A percentile compares a stretch with the other conserved stretches of the same genome.
These are phyloP conservation scores for Pythium pectinolyticum DNA, from an alignment of 352 stramenopile species.

Conservation along the genomic window DNA sequence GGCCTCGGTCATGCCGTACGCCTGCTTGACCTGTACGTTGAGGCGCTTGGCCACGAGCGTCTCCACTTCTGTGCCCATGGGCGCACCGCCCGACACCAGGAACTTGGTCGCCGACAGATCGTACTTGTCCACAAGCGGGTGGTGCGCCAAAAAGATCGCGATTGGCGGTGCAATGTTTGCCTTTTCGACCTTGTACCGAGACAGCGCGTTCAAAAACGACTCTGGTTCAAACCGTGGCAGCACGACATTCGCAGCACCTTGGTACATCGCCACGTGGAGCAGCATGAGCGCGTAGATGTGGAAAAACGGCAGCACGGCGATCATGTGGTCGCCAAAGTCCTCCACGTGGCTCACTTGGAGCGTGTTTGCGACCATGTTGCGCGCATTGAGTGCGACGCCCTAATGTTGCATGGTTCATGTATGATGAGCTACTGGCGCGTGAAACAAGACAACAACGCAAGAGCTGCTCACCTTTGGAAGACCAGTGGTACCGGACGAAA, in stretches of 20 bases:
- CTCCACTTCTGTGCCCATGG: constrained; percentile 68
- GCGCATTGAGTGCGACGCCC: constrained; percentile 71
- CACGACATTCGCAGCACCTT: constrained; percentile 82
- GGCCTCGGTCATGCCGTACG: constrained; percentile 49
- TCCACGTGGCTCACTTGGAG: constrained; percentile 78
- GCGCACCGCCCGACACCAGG: constrained; percentile 73
- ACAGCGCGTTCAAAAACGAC: constrained; percentile 80
- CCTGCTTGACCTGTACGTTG: constrained; percentile 34
- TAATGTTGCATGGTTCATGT: too few species aligned
- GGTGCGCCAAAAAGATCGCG: constrained; percentile 80
- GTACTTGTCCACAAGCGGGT: constrained; percentile 91
- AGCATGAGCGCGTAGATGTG: constrained; percentile 93
- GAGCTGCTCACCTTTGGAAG: constrained; percentile 54
- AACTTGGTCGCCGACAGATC: constrained; percentile 80
- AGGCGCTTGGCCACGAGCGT: constrained; percentile 53
- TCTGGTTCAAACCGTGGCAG: constrained; percentile 90
- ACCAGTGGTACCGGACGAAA: constrained; percentile 94
- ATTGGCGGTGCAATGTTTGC: constrained; percentile 88
- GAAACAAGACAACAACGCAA: too few species aligned
- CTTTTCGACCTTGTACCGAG: constrained; percentile 47
- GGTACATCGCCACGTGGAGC: constrained; percentile 79
- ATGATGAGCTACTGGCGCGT: too few species aligned
- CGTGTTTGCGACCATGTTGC: constrained; percentile 90
- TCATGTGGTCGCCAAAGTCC: constrained; percentile 45
- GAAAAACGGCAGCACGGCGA: constrained; percentile 91